Percentiles rank a stretch among this genome's conserved stretches.
These are phyloP conservation scores for Coffea canephora DNA, from an alignment of 257 asterid genomes.

Conservation along the genomic window DNA sequence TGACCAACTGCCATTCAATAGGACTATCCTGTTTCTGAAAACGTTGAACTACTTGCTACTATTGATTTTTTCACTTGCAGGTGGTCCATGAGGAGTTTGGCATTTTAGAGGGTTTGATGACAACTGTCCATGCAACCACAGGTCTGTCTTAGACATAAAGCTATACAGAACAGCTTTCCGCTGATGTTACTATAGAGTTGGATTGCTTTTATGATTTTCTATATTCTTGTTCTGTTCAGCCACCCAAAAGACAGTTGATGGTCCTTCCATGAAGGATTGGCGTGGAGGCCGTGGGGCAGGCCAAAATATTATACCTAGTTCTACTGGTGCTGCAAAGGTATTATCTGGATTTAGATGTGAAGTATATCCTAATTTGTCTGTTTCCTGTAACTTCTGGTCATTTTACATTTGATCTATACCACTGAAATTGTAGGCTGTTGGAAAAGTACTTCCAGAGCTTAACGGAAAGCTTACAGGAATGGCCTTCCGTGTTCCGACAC, in stretches of 20 bases:
- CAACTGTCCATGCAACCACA: slow-evolving; percentile 99
- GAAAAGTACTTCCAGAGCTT: slow-evolving; percentile 97
- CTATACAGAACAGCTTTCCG: background rate
- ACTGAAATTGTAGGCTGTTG: slow-evolving; percentile 71
- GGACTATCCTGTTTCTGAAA: background rate
- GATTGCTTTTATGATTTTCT: slow-evolving; percentile 12
- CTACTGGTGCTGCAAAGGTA: slow-evolving; percentile 99
- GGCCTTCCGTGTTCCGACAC: slow-evolving; percentile 99
- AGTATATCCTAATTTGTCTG: background rate
- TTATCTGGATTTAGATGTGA: slow-evolving; percentile 2
- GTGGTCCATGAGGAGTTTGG: slow-evolving; percentile 99
- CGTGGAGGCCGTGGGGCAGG: slow-evolving; percentile 99
- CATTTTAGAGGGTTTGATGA: slow-evolving; percentile 90
- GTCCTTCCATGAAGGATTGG: slow-evolving; percentile 99
- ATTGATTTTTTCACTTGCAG: slow-evolving; percentile 33
- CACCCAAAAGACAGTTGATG: slow-evolving; percentile 98
- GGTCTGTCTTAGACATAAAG: slow-evolving; percentile 37
- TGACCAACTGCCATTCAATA: background rate
- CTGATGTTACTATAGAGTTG: slow-evolving; percentile 13
- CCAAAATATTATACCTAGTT: slow-evolving; percentile 97
- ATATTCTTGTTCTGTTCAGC: slow-evolving; percentile 52
- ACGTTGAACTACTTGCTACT: no score
- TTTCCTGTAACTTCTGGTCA: background rate
- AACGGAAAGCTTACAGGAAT: slow-evolving; percentile 97
- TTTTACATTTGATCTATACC: background rate